These are phyloP conservation scores for Viridothelium virens DNA, from an alignment of 495 filamentous ascomycete species.

Conservation along the genomic window DNA sequence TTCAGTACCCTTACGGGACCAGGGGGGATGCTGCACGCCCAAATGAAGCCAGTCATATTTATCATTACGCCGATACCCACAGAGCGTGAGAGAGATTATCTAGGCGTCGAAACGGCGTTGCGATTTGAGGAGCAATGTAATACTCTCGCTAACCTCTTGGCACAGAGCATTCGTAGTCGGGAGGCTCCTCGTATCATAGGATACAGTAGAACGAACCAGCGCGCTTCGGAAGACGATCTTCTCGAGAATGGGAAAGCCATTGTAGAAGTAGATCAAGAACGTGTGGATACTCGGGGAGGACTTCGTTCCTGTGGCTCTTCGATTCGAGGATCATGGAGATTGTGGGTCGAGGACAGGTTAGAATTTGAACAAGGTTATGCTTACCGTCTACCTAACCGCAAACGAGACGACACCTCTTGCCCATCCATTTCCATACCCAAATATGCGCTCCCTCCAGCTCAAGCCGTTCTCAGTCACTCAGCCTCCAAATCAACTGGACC, in stretches of 20 bases:
- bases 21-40: neutral
- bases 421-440: no score
- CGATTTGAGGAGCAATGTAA: neutral
- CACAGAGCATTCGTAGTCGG: neutral
- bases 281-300: neutral
- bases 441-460: no score
- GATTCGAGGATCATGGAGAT: slow-evolving; percentile 9
- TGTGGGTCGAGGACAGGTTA: slow-evolving; percentile 3
- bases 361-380: neutral
- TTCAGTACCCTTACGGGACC: neutral
- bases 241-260: neutral
- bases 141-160: neutral
- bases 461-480: no score
- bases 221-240: neutral
- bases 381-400: neutral
- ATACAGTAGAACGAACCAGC: neutral
- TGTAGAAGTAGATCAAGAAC: slow-evolving; percentile 8
- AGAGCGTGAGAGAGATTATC: neutral
- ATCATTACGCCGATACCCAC: neutral
- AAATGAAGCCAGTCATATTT: slow-evolving; percentile 1
- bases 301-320: neutral
- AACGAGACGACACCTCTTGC: no score
- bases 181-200: slow-evolving; percentile 1
- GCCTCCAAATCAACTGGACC: no score
- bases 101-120: neutral